A percentile compares a stretch with the other conserved stretches of the same genome.
Conservation (phyloP, 2,329 filamentous ascomycete genomes). For the Tolypocladium nubicola region DNA sequence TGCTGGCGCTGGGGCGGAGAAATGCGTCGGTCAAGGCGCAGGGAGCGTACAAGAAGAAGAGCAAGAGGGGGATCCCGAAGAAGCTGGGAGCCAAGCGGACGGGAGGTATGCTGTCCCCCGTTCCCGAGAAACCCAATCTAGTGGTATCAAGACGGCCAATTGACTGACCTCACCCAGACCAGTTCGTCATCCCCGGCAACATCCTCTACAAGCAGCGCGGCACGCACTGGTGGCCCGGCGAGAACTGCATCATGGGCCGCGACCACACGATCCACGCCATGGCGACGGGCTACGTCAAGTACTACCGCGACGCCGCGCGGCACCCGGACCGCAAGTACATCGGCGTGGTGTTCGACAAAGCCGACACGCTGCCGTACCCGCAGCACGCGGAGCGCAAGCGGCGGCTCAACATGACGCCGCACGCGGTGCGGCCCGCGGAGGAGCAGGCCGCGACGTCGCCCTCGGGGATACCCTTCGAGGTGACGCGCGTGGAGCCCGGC, state of each 20-base stretch:
- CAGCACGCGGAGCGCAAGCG: conserved; percentile 63
- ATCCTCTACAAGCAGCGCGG: conserved; percentile 97
- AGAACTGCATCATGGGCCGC: conserved; percentile 89
- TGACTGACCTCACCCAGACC: conserved; percentile 42
- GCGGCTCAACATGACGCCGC: conserved; percentile 60
- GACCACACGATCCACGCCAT: conserved; percentile 93
- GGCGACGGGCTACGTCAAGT: conserved; percentile 83
- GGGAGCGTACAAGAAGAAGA: conserved; percentile 55
- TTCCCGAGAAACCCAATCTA: not conserved
- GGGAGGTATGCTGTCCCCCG: conserved; percentile 49
- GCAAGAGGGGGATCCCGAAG: conserved; percentile 56
- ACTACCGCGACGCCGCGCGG: conserved; percentile 77
- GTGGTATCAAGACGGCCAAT: conserved; percentile 5
- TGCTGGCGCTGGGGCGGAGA: conserved; percentile 37
- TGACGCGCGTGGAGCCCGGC: conserved; percentile 29
- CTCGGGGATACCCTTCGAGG: conserved; percentile 39
- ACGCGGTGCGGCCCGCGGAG: conserved; percentile 29
- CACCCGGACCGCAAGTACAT: conserved; percentile 92
- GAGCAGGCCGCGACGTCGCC: conserved; percentile 30
- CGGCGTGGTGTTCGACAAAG: conserved; percentile 77
- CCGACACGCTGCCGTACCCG: conserved; percentile 69
- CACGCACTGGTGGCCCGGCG: conserved; percentile 87
- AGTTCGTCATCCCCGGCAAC: conserved; percentile 91
- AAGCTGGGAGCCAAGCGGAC: conserved; percentile 91
- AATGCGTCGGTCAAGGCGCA: conserved; percentile 52